Base-by-base conservation (phyloP, 768 basidiomycete species). In the Mycena haematopus region DNA sequence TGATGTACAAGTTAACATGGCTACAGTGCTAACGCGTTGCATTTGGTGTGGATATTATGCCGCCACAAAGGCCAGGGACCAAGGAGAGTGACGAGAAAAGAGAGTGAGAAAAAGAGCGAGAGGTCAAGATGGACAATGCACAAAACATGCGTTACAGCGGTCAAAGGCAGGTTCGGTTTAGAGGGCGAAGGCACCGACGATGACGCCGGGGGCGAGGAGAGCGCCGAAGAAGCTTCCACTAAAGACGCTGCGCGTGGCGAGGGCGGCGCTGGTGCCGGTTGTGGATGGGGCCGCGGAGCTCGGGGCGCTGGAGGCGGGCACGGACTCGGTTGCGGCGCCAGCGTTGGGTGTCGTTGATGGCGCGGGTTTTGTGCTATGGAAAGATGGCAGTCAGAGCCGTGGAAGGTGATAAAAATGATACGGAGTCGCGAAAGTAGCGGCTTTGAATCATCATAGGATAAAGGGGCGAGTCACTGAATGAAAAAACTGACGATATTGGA, bases 31-130 rank as follows among this genome's bases (percentile, higher is more conserved):
- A 31, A 36, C 55, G 25, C 27, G 25, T 13, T 22, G 29, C 25
- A 49, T n/a, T 55, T 24, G 25, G 22, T 56, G 60, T 62, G 60
- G 60, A 54, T 62, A 62, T 62, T 62, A 54, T 56, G 60, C 54
- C 60, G 54, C 55, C 60, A 51, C 60, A 24, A 62, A 47, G 60
- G 60, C 60, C 22, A 56, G 21, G 35, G 38, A 35, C 4, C 46
- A 49, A 40, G 22, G 53, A 60, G n/a, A 46, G 58, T 60, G 33
- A 36, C 6, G 44, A 52, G 45, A 62, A 56, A 51, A 50, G 54
- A 62, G 36, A 42, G 60, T 61, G 52, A 31, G 42, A 38, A 38
- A 36, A 11, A 4, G 36, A 47, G 38, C 21, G n/a, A 27, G n/a
- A 50, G 2, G 17, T 36, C 17, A 15, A 33, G 50, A 51, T 50